Evolutionary conservation across 2,329 filamentous ascomycete genomes (phyloP), one percentile per base, ranked within the genome.

Genomic region (Fusarium sp.): DNA sequence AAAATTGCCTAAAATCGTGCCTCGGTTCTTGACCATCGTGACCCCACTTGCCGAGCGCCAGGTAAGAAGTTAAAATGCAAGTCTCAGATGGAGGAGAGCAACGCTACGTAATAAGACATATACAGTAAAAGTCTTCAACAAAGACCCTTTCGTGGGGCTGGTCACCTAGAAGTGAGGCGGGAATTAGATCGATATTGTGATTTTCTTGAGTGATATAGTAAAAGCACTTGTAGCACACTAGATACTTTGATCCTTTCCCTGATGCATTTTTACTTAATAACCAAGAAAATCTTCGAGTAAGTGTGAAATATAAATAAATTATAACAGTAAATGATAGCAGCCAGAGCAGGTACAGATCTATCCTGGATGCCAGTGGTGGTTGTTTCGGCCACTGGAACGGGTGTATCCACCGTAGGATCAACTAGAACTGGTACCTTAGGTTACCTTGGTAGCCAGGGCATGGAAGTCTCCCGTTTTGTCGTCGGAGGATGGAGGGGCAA

Each of bases 21-120:
- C 72, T 74, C 72, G 72, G 72, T 60, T 70, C 41, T 23, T 49
- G 21, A 37, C n/a, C 19, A 59, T n/a, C 39, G 10, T 23, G 42
- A 56, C 65, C 68, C 72, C 69, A 74, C 68, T 63, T 62, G 33
- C 51, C 55, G 54, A 62, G 39, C 39, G 52, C 55, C 55, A 59
- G 44, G 58, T 38, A 37, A 56, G 67, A 70, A 58, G 41, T 69
- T 52, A 52, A 69, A 56, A 69, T 45, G 29, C 35, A 41, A 52
- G 55, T 41, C 37, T 67, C 55, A 21, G 31, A 57, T 29, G 35
- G 33, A 52, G 45, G 45, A 31, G 33, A 60, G 27, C 39, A 66
- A 66, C 45, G 35, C 11, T 35, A 25, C 29, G 25, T 31, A 52
- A 37, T 37, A 18, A 44, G 25, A 51, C 12, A 31, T 61, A 49